A percentile compares a stretch with the other conserved stretches of the same genome.
These are phyloP conservation scores for Bruguiera gymnorhiza DNA, from an alignment of 345 rosid species.

Conservation along the genomic window DNA sequence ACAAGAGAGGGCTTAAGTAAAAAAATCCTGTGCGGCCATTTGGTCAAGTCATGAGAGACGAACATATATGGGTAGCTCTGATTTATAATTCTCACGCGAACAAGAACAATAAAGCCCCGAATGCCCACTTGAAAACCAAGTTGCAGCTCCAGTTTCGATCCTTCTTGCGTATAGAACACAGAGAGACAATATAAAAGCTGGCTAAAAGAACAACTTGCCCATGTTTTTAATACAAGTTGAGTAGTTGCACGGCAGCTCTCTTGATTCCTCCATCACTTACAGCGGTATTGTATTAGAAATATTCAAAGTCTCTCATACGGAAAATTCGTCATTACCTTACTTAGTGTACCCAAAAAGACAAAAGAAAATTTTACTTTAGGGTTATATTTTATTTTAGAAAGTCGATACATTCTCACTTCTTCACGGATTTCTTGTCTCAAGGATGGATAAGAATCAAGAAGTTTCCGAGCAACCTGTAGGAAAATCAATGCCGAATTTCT, in stretches of 20 bases:
- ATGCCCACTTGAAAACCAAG: slow-evolving; percentile 8
- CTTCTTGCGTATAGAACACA: neutral
- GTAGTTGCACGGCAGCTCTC: slow-evolving; percentile 1
- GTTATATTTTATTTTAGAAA: too few species aligned
- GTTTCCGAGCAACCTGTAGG: neutral
- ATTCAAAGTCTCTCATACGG: neutral
- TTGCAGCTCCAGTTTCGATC: neutral
- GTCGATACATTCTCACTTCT: neutral
- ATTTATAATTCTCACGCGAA: neutral
- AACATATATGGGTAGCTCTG: neutral
- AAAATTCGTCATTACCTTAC: neutral
- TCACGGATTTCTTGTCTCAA: neutral
- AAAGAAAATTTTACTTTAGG: too few species aligned
- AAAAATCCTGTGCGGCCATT: too few species aligned
- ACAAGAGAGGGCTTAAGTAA: too few species aligned
- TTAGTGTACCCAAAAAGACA: too few species aligned
- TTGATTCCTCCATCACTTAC: slow-evolving; percentile 5
- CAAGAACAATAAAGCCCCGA: neutral
- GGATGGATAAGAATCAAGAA: neutral
- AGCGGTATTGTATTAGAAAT: neutral
- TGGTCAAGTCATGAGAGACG: neutral
- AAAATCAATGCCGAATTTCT: neutral
- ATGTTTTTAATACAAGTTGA: slow-evolving; percentile 5
- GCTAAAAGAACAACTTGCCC: slow-evolving; percentile 13
- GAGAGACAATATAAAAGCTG: neutral